phyloP scores from a whole-genome alignment of 1,139 yeast species.

The Saccharomycopsis hybrid region DNA sequence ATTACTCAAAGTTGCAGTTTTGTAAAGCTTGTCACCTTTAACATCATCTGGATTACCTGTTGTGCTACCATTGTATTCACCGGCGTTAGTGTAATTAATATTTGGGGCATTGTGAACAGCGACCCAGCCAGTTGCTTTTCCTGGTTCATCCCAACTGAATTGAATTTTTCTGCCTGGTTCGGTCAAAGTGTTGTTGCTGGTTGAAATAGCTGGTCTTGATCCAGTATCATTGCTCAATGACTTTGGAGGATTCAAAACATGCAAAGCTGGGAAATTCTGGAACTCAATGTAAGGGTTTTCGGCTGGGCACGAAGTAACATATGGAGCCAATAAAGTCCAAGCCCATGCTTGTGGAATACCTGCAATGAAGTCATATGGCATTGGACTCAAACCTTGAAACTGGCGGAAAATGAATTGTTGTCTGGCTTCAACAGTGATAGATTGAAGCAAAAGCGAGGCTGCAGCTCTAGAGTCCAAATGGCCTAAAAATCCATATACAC shows the following conservation, averaged over 20 bases:
- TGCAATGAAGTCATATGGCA: background rate
- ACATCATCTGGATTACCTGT: too few relatives aligned
- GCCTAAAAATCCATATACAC: background rate
- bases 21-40: background rate
- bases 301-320: background rate
- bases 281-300: background rate
- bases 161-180: background rate
- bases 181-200: background rate
- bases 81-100: background rate
- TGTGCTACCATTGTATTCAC: background rate
- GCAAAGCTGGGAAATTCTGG: background rate
- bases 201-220: background rate
- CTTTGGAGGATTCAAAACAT: background rate
- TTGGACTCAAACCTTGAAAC: background rate
- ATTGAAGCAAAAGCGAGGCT: background rate
- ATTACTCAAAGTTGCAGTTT: background rate
- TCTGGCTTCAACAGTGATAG: background rate
- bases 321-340: conserved; percentile 1
- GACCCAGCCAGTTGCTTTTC: background rate
- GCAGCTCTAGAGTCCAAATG: conserved; percentile 1
- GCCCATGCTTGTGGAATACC: background rate
- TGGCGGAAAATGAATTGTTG: background rate
- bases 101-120: background rate
- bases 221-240: background rate
- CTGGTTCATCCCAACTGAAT: background rate